Evolutionary conservation across 1,139 yeast species (phyloP), one percentile per base, ranked within the genome.

Genomic region (Zygosaccharomyces sapae): DNA sequence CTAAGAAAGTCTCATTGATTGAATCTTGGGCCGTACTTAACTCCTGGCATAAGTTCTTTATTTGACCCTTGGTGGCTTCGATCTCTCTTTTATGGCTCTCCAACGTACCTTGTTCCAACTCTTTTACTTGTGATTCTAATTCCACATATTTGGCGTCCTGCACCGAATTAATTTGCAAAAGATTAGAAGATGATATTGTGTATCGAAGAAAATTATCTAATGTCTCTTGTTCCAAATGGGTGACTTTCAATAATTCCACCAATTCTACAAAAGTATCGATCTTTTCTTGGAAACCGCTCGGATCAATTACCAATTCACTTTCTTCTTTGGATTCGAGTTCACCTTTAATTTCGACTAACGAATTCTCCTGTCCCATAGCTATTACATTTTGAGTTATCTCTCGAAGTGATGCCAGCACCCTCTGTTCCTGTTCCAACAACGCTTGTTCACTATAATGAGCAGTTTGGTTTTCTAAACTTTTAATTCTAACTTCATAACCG

Each of bases 201-300:
- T 58, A 57, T 22, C 67, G 52, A 31, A 64, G 48, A 43, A 64
- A 64, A 41, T 58, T 56, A 38, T 64, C 68, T 24, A 64, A 44
- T 0, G 66, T 54, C 43, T 64, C 68, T 43, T 62, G 63, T 43
- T 61, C 65, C 46, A 63, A 47, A 52, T 64, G 63, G n/a, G 58
- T 49, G 39, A 51, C 42, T 33, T 55, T 59, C 37, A 64, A 41
- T 7, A 55, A 40, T 18, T 55, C 56, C 7, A 61, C 49, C 10
- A 63, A 46, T 34, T 54, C 36, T 20, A 57, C 53, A 12, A 60
- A 54, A 16, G 60, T 56, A n/a, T 40, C 44, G n/a, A 62, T 51
- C 22, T 52, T 55, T 1, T 33, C 51, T 8, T 46, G 44, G 8
- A 63, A 35, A 10, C 29, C 31, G 16, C 48, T 43, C n/a, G 59